Base-by-base conservation (phyloP, 805 yeast genomes). In the Huiozyma naganishii region DNA sequence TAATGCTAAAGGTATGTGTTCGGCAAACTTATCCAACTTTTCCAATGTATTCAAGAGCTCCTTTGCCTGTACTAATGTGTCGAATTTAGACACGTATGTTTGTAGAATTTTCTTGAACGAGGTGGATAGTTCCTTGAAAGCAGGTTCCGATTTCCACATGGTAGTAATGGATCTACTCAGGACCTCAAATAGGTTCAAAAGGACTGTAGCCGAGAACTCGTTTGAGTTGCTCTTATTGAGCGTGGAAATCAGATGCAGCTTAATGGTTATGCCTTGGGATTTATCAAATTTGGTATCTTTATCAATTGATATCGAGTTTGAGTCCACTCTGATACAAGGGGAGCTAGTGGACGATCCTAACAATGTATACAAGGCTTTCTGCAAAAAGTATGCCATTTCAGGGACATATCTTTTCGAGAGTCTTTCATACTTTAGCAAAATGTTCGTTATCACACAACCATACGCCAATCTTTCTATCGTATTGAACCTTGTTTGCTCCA, bases 341-440 rank as follows among this genome's bases (percentile, higher is more conserved):
- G n/a, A 27, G 11, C 4, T 17, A 1, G 34, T 35, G 13, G 17
- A 29, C 10, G 32, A 6, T 7, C 47, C 46, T 13, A 73, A 52
- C 32, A 77, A 64, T 6, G 68, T 50, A 10, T 70, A 50, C 10
- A 80, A 54, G 0, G 77, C 65, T 50, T 73, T 73, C 51, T 77
- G 79, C 38, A 79, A 60, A 50, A 80, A 82, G 40, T 64, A 72
- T 6, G 71, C 62, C 8, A 83, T 73, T 62, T 92, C 98, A 0
- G 99, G 98, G 39, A 82, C 67, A 52, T 69, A 79, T 54, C 98
- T 71, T 61, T 87, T 83, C 29, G 96, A 77, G 28, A 83, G 57
- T 46, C 86, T 67, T 66, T 92, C 97, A 60, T 85, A 92, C 46
- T 73, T 74, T 45, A 81, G 58, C 23, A 83, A 64, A 11, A 79